These are phyloP conservation scores for Abelmoschus esculentus DNA, from an alignment of 345 rosid species.

Conservation along the genomic window DNA sequence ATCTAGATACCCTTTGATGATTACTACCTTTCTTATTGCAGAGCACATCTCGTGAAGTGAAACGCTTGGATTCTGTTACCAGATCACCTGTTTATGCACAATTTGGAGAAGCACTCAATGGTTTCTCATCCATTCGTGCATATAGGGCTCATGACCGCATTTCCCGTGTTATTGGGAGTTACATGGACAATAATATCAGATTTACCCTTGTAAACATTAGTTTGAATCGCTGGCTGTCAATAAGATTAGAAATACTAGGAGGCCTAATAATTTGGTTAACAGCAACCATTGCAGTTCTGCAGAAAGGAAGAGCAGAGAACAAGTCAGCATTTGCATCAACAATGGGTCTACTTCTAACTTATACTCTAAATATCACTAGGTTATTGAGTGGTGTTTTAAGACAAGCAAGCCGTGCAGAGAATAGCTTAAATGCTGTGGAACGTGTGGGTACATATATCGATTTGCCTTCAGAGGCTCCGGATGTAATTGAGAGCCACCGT, in stretches of 20 bases:
- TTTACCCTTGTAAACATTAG: conserved; percentile 76
- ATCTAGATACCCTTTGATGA: background rate
- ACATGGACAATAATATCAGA: conserved; percentile 88
- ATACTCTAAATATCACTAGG: conserved; percentile 70
- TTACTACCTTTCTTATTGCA: conserved; percentile 12
- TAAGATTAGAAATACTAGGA: conserved; percentile 76
- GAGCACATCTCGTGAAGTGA: conserved; percentile 92
- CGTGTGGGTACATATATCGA: conserved; percentile 80
- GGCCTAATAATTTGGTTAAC: conserved; percentile 93
- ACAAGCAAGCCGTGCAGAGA: conserved; percentile 90
- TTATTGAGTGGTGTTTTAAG: conserved; percentile 72
- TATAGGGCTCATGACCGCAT: conserved; percentile 81
- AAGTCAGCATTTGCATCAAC: conserved; percentile 65
- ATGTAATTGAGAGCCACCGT: conserved; percentile 48
- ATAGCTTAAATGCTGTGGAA: conserved; percentile 91
- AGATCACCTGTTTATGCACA: conserved; percentile 91
- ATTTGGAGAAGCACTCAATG: conserved; percentile 91
- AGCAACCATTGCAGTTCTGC: conserved; percentile 80
- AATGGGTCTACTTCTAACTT: conserved; percentile 93
- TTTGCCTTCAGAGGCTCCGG: conserved; percentile 76
- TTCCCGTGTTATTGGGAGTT: conserved; percentile 64
- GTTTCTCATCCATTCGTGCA: conserved; percentile 78
- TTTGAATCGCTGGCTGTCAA: conserved; percentile 75
- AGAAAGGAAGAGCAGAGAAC: conserved; percentile 55
- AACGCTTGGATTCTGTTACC: conserved; percentile 80